phyloP scores from a whole-genome alignment of 352 stramenopile genomes.

The Globisporangium spinosum region DNA sequence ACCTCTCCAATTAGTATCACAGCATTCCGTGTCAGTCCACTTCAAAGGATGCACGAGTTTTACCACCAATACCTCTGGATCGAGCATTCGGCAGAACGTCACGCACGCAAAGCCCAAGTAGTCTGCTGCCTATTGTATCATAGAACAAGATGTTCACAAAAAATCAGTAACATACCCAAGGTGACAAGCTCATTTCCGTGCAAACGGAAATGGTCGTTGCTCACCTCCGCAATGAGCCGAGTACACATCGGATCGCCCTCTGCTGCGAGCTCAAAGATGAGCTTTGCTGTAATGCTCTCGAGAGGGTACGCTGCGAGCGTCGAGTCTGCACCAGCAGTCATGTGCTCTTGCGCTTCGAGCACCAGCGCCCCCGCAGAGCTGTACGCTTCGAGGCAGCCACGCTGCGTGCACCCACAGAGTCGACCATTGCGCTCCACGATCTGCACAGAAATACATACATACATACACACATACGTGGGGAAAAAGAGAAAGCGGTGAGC shows the following conservation, averaged over 20 bases:
- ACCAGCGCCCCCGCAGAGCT: constrained; percentile 67
- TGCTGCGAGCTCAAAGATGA: constrained; percentile 66
- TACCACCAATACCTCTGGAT: constrained; percentile 36
- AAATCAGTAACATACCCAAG: neutral
- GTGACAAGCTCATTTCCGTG: neutral
- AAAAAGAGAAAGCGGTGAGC: too few relatives aligned
- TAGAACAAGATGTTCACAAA: neutral
- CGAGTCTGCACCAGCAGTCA: constrained; percentile 54
- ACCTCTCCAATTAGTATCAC: neutral
- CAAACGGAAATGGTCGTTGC: neutral
- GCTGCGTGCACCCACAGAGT: constrained; percentile 66
- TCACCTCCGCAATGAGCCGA: constrained; percentile 66
- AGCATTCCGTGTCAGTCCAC: neutral
- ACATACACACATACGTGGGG: neutral
- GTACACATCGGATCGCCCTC: constrained; percentile 68
- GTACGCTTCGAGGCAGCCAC: constrained; percentile 77
- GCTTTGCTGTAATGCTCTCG: constrained; percentile 60
- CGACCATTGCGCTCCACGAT: constrained; percentile 82
- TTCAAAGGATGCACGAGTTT: neutral
- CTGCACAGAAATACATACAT: constrained; percentile 23
- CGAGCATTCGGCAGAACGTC: constrained; percentile 68
- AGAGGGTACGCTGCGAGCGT: constrained; percentile 37
- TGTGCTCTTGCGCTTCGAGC: constrained; percentile 55
- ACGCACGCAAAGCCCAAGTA: constrained; percentile 84
- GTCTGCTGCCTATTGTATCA: constrained; percentile 49